Evolutionary conservation across 495 filamentous ascomycete species (phyloP).

Genomic region (Xanthoparmelia taractica): DNA sequence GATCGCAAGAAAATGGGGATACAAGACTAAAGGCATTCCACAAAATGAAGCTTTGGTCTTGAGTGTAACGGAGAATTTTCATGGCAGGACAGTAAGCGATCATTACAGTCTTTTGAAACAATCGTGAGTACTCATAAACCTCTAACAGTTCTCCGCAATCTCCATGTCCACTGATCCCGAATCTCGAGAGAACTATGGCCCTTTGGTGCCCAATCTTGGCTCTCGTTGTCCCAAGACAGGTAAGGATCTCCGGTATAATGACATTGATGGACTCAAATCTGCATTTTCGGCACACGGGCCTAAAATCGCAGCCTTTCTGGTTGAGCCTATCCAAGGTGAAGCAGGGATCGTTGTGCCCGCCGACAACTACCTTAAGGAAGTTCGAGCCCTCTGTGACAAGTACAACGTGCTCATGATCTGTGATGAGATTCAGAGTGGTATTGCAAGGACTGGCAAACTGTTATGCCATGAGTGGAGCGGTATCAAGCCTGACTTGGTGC

Average conservation of each 20-base stretch:
- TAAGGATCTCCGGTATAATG: constrained; percentile 75
- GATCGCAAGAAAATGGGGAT: constrained; percentile 97
- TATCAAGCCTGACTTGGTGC: constrained; percentile 90
- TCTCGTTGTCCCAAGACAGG: constrained; percentile 69
- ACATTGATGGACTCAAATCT: constrained; percentile 69
- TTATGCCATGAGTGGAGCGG: constrained; percentile 90
- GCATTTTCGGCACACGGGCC: constrained; percentile 72
- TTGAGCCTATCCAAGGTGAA: constrained; percentile 97
- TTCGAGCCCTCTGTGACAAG: constrained; percentile 81
- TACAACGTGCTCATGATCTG: constrained; percentile 93
- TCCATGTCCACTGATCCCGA: constrained; percentile 92
- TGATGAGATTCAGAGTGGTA: constrained; percentile 97
- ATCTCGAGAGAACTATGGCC: constrained; percentile 93
- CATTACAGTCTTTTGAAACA: constrained; percentile 11
- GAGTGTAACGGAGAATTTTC: constrained; percentile 85
- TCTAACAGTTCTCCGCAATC: constrained; percentile 79
- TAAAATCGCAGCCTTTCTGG: constrained; percentile 86
- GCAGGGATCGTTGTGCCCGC: constrained; percentile 94
- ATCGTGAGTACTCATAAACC: constrained; percentile 17
- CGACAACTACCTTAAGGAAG: constrained; percentile 75
- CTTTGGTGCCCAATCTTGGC: constrained; percentile 84
- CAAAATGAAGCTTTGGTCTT: constrained; percentile 78
- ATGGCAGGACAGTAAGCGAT: constrained; percentile 70
- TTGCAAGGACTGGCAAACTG: constrained; percentile 88
- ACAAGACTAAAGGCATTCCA: constrained; percentile 89